Percentiles rank a stretch among this genome's conserved stretches.
Conservation (phyloP, 2,329 filamentous ascomycete species). For the Esteya vermicola region DNA sequence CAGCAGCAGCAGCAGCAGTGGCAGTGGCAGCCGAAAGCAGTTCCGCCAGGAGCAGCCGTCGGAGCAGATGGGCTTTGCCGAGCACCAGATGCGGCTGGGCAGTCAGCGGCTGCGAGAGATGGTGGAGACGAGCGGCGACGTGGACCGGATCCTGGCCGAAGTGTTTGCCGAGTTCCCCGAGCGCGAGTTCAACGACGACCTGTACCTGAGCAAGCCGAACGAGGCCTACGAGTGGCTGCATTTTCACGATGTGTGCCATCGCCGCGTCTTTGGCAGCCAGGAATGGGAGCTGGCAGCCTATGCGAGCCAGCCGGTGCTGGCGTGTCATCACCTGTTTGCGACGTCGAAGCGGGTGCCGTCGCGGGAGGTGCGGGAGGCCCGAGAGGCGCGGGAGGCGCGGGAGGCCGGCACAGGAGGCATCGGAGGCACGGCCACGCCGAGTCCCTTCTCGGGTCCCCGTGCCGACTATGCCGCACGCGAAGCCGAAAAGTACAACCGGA, state of each 20-base stretch:
- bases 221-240: constrained; percentile 87
- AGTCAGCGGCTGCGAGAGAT: constrained; percentile 62
- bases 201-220: constrained; percentile 75
- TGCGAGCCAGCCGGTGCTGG: constrained; percentile 71
- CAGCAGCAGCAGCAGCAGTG: no score
- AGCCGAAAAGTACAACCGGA: constrained; percentile 62
- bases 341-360: constrained; percentile 41
- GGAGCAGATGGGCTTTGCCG: constrained; percentile 53
- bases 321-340: constrained; percentile 84
- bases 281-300: constrained; percentile 90
- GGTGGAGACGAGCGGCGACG: constrained; percentile 65
- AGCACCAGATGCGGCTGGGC: constrained; percentile 56
- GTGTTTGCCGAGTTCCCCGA: constrained; percentile 77
- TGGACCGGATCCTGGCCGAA: constrained; percentile 65
- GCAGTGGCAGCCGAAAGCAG: constrained; percentile 25
- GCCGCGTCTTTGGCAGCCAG: constrained; percentile 65
- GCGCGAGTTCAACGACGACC: constrained; percentile 86
- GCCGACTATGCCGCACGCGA: constrained; percentile 76
- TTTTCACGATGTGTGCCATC: constrained; percentile 77
- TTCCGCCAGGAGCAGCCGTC: constrained; percentile 39
- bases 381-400: background rate
- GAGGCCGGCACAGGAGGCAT: constrained; percentile 26
- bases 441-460: constrained; percentile 68
- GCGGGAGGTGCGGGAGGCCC: constrained; percentile 22
- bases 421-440: constrained; percentile 26